Evolutionary conservation across 192 early-diverging fungal species (phyloP).

Genomic region (Bifiguratus adelaidae): DNA sequence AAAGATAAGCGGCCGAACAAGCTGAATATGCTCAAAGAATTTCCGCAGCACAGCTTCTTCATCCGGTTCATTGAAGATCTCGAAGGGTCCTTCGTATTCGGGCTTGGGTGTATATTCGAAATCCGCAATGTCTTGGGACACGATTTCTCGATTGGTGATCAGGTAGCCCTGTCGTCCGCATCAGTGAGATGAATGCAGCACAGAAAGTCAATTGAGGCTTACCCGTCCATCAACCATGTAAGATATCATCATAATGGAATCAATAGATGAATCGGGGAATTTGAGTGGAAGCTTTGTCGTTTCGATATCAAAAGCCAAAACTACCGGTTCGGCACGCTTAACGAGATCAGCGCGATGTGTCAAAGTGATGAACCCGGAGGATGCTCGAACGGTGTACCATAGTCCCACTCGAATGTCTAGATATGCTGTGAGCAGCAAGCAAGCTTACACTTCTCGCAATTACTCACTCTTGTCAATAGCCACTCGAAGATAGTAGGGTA

Average conservation of each 20-base stretch:
- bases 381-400: slow-evolving; percentile 82
- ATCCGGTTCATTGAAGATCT: slow-evolving; percentile 89
- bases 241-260: slow-evolving; percentile 99
- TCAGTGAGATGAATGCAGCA: neutral
- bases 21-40: slow-evolving; percentile 89
- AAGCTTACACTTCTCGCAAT: neutral
- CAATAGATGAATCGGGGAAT: slow-evolving; percentile 85
- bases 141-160: slow-evolving; percentile 95
- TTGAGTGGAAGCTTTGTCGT: slow-evolving; percentile 96
- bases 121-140: slow-evolving; percentile 91
- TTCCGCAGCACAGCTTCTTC: slow-evolving; percentile 73
- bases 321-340: slow-evolving; percentile 87
- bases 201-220: slow-evolving; percentile 1
- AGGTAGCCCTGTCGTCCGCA: slow-evolving; percentile 63
- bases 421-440: neutral
- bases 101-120: slow-evolving; percentile 97
- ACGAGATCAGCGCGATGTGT: slow-evolving; percentile 68
- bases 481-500: slow-evolving; percentile 92
- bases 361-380: slow-evolving; percentile 44
- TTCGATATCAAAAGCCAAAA: slow-evolving; percentile 97
- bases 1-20: slow-evolving; percentile 74
- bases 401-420: slow-evolving; percentile 84
- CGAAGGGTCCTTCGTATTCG: slow-evolving; percentile 91
- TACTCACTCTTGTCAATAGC: slow-evolving; percentile 79
- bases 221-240: slow-evolving; percentile 99